Evolutionary conservation across 495 filamentous ascomycete genomes (phyloP).

Genomic region (Lentithecium fluviatile): DNA sequence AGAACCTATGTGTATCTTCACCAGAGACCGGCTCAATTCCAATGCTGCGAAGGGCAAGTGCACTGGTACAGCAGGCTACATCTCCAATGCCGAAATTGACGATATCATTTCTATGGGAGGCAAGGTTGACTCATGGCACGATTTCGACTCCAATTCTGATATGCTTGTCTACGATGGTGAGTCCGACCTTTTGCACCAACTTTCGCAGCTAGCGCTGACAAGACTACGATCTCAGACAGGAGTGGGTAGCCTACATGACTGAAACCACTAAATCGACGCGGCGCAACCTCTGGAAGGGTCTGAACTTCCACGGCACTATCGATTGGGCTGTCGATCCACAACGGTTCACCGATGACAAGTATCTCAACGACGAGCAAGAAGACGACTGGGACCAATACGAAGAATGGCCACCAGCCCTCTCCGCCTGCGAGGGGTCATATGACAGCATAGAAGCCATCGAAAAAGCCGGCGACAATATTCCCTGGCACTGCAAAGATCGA

Average conservation of each 20-base stretch:
- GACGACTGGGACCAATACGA: too few species aligned
- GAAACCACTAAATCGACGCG: conserved; percentile 26
- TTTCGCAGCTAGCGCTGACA: not conserved
- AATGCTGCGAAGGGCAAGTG: conserved; percentile 24
- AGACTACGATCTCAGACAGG: too few species aligned
- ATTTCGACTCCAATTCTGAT: conserved; percentile 35
- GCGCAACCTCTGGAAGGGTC: conserved; percentile 2
- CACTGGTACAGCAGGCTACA: conserved; percentile 34
- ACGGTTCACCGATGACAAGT: not conserved
- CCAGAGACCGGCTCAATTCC: too few species aligned
- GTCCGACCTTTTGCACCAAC: conserved; percentile 40
- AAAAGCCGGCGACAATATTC: too few species aligned
- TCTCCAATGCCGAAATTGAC: conserved; percentile 31
- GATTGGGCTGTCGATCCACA: conserved; percentile 39
- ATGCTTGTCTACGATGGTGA: conserved; percentile 44
- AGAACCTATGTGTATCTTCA: too few species aligned
- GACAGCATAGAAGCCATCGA: too few species aligned
- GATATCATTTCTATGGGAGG: conserved; percentile 9
- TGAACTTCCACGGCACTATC: conserved; percentile 36
- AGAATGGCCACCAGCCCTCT: too few species aligned
- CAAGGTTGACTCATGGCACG: not conserved
- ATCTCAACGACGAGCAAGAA: too few species aligned
- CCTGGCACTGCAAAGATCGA: too few species aligned
- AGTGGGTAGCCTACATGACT: conserved; percentile 49
- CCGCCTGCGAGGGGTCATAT: too few species aligned